phyloP scores from a whole-genome alignment of 2,329 filamentous ascomycete genomes.

The Curvularia eragrostidis region DNA sequence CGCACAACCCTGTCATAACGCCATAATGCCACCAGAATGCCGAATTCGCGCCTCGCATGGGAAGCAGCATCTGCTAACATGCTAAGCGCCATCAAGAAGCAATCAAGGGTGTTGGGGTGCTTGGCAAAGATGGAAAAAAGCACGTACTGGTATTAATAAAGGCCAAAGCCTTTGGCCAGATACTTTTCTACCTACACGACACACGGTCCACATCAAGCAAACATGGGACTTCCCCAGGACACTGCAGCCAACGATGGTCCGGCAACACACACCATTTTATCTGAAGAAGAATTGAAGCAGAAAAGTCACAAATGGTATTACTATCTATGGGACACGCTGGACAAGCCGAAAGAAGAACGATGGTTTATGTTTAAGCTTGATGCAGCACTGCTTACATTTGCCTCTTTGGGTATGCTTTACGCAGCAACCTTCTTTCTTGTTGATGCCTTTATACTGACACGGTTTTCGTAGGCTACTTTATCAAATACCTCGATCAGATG shows the following conservation, averaged over 20 bases:
- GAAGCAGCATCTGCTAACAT: background rate
- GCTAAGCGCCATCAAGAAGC: constrained; percentile 1
- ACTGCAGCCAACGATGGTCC: background rate
- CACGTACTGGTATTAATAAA: too few species aligned
- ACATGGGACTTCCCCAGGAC: constrained; percentile 7
- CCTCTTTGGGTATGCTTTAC: constrained; percentile 50
- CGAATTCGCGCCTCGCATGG: constrained; percentile 6
- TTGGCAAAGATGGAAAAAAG: background rate
- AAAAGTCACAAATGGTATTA: constrained; percentile 23
- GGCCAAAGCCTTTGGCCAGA: background rate
- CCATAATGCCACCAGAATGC: constrained; percentile 13
- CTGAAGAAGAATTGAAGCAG: background rate
- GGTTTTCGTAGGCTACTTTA: constrained; percentile 8
- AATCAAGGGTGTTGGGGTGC: background rate
- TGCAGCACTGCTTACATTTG: constrained; percentile 57
- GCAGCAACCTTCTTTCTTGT: background rate
- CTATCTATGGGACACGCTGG: constrained; percentile 33
- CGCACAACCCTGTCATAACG: constrained; percentile 13
- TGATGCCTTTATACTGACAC: background rate
- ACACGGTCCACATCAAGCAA: background rate
- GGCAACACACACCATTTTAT: background rate
- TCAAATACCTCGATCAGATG: constrained; percentile 34
- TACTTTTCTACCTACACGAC: background rate
- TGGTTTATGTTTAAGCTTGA: constrained; percentile 38
- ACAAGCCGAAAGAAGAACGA: constrained; percentile 30